These are phyloP conservation scores for Meyerozyma smithsonii DNA, from an alignment of 1,139 yeast species.

Conservation along the genomic window DNA sequence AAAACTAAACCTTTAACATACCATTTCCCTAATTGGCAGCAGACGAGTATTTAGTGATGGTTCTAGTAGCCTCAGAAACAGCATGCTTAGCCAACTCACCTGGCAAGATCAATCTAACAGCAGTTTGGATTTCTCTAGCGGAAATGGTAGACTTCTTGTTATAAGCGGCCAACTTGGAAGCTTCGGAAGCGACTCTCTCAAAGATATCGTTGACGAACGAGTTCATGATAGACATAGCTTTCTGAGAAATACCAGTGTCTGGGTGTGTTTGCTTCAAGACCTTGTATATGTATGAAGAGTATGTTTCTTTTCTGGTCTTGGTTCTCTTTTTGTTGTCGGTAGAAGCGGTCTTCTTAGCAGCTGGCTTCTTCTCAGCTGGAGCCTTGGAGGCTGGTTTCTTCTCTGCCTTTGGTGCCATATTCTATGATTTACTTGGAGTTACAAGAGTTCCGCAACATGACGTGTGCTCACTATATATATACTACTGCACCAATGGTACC, in stretches of 20 bases:
- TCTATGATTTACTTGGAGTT: conserved; percentile 7
- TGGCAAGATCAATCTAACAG: conserved; percentile 97
- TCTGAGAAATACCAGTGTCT: conserved; percentile 99
- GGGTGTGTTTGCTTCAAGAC: conserved; percentile 99
- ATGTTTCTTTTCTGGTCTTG: conserved; percentile 97
- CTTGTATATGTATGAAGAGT: conserved; percentile 97
- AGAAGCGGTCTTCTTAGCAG: conserved; percentile 34
- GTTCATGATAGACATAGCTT: conserved; percentile 99
- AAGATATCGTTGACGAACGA: conserved; percentile 96
- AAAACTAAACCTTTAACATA: background rate
- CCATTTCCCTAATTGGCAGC: conserved; percentile 44
- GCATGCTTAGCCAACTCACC: conserved; percentile 99
- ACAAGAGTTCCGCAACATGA: conserved; percentile 1
- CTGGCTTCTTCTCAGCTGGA: conserved; percentile 30
- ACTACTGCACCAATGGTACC: background rate
- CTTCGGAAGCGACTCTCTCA: conserved; percentile 95
- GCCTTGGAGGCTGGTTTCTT: conserved; percentile 29
- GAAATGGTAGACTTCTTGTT: conserved; percentile 98
- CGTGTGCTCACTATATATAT: conserved; percentile 1
- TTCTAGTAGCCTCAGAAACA: conserved; percentile 99
- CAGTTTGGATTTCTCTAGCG: conserved; percentile 99
- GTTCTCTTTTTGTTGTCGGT: conserved; percentile 90
- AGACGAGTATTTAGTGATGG: conserved; percentile 98
- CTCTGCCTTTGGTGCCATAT: conserved; percentile 28
- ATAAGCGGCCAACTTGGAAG: conserved; percentile 99